Conservation (phyloP, 495 filamentous ascomycete genomes). For the Pyrenula massariospora region DNA sequence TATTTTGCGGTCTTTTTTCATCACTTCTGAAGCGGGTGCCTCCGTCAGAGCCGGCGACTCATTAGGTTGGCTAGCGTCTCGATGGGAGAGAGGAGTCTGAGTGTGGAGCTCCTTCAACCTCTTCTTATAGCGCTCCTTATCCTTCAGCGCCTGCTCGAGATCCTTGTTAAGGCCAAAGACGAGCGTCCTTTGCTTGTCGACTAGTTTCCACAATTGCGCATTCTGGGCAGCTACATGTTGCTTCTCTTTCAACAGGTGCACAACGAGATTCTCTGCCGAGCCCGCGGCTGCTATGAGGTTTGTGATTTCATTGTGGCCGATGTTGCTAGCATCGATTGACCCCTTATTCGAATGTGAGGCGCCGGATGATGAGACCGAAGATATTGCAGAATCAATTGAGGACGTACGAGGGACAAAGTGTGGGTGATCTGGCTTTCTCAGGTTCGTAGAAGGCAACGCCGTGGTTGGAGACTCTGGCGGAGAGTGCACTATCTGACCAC, state of each 20-base stretch:
- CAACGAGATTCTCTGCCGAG: slow-evolving; percentile 78
- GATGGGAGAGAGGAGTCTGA: slow-evolving; percentile 18
- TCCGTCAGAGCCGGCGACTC: not conserved
- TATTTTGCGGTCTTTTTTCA: not conserved
- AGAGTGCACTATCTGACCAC: slow-evolving; percentile 3
- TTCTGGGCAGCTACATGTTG: slow-evolving; percentile 80
- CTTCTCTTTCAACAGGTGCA: slow-evolving; percentile 84
- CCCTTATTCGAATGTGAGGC: slow-evolving; percentile 50
- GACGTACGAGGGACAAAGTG: slow-evolving; percentile 59
- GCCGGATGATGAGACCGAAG: slow-evolving; percentile 57
- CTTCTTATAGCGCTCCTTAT: slow-evolving; percentile 88
- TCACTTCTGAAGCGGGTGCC: not conserved
- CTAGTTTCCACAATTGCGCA: slow-evolving; percentile 83
- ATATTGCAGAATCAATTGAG: slow-evolving; percentile 92
- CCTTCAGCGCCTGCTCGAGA: slow-evolving; percentile 79
- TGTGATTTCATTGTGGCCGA: slow-evolving; percentile 51
- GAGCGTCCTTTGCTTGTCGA: slow-evolving; percentile 92
- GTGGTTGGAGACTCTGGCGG: not conserved
- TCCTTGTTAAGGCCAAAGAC: slow-evolving; percentile 92
- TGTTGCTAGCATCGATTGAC: slow-evolving; percentile 41
- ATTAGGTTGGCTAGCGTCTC: not conserved
- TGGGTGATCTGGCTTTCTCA: slow-evolving; percentile 21
- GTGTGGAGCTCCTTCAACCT: slow-evolving; percentile 69
- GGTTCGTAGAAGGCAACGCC: slow-evolving; percentile 14
- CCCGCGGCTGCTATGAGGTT: slow-evolving; percentile 72